Base-by-base conservation (phyloP, 139 green algal genomes). In the Protoeuglena noctilucae region DNA sequence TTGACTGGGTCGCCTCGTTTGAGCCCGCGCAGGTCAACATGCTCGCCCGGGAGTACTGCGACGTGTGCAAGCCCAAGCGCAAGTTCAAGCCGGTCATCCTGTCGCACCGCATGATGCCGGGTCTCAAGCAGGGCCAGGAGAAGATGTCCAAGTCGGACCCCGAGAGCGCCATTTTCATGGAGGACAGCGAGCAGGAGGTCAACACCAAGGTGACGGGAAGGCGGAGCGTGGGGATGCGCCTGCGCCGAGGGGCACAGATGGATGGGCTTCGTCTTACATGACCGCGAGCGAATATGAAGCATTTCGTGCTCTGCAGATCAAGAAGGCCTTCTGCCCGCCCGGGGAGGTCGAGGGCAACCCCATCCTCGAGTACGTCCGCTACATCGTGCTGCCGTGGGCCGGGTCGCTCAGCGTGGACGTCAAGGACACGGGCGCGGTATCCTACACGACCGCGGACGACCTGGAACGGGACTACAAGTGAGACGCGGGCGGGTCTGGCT, bases 61-160 rank as follows among this genome's bases (percentile, higher is more conserved):
- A 94, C 48, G 77, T 86, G 51, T 66, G 56, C 52, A 68, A 68
- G 50, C 56, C 54, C 29, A 96, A 96, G 72, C 67, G 79, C 23
- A 93, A 93, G 66, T 67, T 87, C 39, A 99, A 99, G 78, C 91
- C 91, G 40, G 78, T 99, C 66, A 92, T 99, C 58, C 69, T 99
- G 19, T 86, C 70, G 3, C 91, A 99, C 77, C 73, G 64, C 64
- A 98, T 96, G 85, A 80, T 96, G 71, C 83, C 80, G 0, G 88
- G 88, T 0, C 60, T 96, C 64, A 17, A 53, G 39, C 66, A 94
- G 75, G 91, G 91, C 9, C 91, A 98, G 72, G 91, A 96, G 68
- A 98, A 98, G 78, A 98, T 98, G 91, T 87, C 69, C 54, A 98
- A 98, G 73, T 82, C 61, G 51, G 90, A 97, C 72, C 89, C 91